These are phyloP conservation scores for Incumbomyces lentus DNA, from an alignment of 2,329 filamentous ascomycete genomes.

Conservation along the genomic window DNA sequence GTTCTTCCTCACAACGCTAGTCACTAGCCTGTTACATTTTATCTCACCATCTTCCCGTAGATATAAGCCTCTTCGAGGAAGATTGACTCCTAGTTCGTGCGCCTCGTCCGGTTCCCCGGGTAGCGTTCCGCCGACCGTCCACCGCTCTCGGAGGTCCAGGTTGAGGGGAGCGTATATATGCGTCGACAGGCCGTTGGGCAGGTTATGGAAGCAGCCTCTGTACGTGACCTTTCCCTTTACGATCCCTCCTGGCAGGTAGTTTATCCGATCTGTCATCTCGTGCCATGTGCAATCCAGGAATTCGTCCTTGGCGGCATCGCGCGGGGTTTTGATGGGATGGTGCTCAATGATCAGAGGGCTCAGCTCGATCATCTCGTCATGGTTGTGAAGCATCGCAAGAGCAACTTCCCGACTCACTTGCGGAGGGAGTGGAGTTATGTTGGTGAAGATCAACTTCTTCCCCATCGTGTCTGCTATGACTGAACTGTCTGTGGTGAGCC, in stretches of 20 bases:
- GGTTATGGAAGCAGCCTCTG: slow-evolving; percentile 69
- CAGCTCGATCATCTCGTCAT: slow-evolving; percentile 74
- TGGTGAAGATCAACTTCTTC: slow-evolving; percentile 63
- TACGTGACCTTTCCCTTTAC: slow-evolving; percentile 61
- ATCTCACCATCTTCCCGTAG: slow-evolving; percentile 79
- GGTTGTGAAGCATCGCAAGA: slow-evolving; percentile 64
- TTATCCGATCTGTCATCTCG: slow-evolving; percentile 64
- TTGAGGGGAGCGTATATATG: slow-evolving; percentile 76
- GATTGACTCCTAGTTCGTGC: slow-evolving; percentile 55
- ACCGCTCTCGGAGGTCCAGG: slow-evolving; percentile 67
- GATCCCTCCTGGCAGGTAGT: slow-evolving; percentile 59
- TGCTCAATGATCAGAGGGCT: slow-evolving; percentile 73
- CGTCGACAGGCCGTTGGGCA: slow-evolving; percentile 63
- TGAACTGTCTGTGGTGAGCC: neutral
- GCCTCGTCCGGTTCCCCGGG: slow-evolving; percentile 59
- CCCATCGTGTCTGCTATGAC: slow-evolving; percentile 45
- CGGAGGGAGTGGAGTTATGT: slow-evolving; percentile 64
- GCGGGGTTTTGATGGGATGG: slow-evolving; percentile 56
- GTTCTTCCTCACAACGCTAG: slow-evolving; percentile 69
- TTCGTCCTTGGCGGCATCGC: slow-evolving; percentile 60
- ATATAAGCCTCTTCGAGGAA: slow-evolving; percentile 61
- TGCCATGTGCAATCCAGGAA: slow-evolving; percentile 61
- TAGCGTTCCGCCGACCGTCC: slow-evolving; percentile 62
- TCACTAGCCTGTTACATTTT: slow-evolving; percentile 66
- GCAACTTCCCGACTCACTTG: slow-evolving; percentile 60